phyloP scores from a whole-genome alignment of 1,284 basidiomycete species.

The Rhodotorula glutinis region DNA sequence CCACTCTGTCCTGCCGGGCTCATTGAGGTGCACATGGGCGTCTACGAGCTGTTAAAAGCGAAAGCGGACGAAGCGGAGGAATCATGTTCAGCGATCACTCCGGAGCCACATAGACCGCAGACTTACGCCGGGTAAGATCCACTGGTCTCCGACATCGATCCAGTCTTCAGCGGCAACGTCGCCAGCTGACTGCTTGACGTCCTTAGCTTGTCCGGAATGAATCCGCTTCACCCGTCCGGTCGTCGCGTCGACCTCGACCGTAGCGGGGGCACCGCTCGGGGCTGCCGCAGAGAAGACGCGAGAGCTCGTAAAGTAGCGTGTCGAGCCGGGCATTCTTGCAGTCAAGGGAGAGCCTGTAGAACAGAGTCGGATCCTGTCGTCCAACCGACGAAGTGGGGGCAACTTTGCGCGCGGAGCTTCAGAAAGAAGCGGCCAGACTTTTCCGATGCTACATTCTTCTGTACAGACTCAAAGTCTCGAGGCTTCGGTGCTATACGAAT shows the following conservation, averaged over 20 bases:
- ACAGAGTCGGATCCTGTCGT: no score
- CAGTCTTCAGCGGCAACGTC: slow-evolving; percentile 48
- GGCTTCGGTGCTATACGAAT: no score
- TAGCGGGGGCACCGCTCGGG: background rate
- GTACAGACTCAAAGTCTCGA: no score
- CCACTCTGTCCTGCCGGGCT: slow-evolving; percentile 87
- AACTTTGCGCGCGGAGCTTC: no score
- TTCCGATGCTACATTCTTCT: no score
- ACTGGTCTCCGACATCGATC: slow-evolving; percentile 62
- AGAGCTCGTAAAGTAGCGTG: background rate
- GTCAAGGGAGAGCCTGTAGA: background rate
- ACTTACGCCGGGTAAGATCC: slow-evolving; percentile 80
- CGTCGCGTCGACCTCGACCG: slow-evolving; percentile 2
- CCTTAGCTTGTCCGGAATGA: background rate
- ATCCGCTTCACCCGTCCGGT: slow-evolving; percentile 9
- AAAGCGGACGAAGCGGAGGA: slow-evolving; percentile 6
- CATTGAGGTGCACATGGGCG: slow-evolving; percentile 75
- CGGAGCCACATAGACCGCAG: no score
- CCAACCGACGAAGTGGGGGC: no score
- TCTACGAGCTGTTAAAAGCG: slow-evolving; percentile 27
- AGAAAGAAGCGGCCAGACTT: no score
- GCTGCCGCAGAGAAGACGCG: background rate
- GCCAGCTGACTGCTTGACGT: background rate
- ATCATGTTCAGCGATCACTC: background rate
- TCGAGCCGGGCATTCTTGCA: background rate